Base-by-base conservation (phyloP, 2,329 filamentous ascomycete species). In the Colletotrichum karsti region DNA sequence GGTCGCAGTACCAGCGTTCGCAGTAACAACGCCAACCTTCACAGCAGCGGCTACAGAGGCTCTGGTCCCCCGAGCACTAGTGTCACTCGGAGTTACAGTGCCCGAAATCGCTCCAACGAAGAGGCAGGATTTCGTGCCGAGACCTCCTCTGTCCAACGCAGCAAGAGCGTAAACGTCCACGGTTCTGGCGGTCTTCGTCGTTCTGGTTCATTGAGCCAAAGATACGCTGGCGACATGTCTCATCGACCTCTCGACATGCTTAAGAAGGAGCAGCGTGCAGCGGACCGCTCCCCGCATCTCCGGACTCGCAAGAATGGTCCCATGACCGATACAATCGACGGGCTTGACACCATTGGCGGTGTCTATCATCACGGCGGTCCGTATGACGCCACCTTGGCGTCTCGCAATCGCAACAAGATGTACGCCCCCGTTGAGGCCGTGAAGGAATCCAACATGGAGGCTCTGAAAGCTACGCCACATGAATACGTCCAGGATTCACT, bases 301-400 rank as follows among this genome's bases (percentile, higher is more conserved):
- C 87, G 86, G 73, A 92, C 90, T 76, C 87, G 85, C 72, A 91
- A 89, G 76, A 87, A 86, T 74, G 84, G 90, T 73, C 85, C 91
- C 15, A 88, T 90, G 26, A 87, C 93, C 2, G 95, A 98, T 77
- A 84, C 86, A 8, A 96, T 98, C 74, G 95, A 98, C 77, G 83
- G 84, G 5, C 88, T 98, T 1, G 95, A 97, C 76, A 85, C 87
- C n/a, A 78, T 85, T 42, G 87, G 88, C 56, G 86, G 85, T 18
- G 81, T 86, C 3, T 97, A 97, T 79, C 95, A 98, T 78, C 95
- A 98, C 74, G 93, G 92, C 71, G 95, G 95, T 0, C 95, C 95
- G 0, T 98, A 93, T 73, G 95, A 98, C 77, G 93, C 95, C 9
- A 92, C 93, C 2, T 85, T 93, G 58, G 84, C 91, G 2, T 88